Base-by-base conservation (phyloP, 441 rosid species). In the Euphorbia celastroides region DNA sequence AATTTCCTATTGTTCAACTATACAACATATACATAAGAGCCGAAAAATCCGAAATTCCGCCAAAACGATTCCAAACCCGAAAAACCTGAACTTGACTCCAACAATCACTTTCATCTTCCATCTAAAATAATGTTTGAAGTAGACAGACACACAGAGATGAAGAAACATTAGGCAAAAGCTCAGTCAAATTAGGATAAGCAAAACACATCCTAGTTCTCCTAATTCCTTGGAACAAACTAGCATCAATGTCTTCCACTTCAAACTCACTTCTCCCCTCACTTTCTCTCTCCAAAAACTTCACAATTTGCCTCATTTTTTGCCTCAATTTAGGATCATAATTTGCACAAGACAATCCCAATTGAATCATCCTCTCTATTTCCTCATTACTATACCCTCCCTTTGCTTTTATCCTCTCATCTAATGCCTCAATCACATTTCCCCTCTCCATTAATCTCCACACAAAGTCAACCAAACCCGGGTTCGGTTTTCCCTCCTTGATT, bases 301-400 rank as follows among this genome's bases (percentile, higher is more conserved):
- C 81, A 20, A 80, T 90, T 70, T 87, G 93, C 72, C 96, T 88
- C 92, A 87, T 88, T 3, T 82, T 68, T 11, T 93, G 97, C 68
- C 97, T 68, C 1, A 69, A 72, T 9, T 61, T 57, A 2, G 88
- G 81, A 48, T 84, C 88, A 6, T 83, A 84, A 72, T 83, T 75
- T 9, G 88, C 81, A 46, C 96, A 87, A 57, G 83, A 62, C 74
- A 91, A 69, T 5, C 97, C 97, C 64, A 88, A 63, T 34, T 83
- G 88, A 62, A 88, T 54, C 12, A 85, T 75, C 19, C 81, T 78
- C 70, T 80, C 80, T 0, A 81, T 84, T 64, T 85, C 89, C 27
- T 79, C 80, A 44, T 62, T 78, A 3, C 68, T 50, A 31, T 60
- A 68, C 0, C 44, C 80, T 58, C 79, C 74, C 7, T 5, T 60